Base-by-base conservation (phyloP, 192 early-diverging fungal species). In the Backusella tuberculispora region DNA sequence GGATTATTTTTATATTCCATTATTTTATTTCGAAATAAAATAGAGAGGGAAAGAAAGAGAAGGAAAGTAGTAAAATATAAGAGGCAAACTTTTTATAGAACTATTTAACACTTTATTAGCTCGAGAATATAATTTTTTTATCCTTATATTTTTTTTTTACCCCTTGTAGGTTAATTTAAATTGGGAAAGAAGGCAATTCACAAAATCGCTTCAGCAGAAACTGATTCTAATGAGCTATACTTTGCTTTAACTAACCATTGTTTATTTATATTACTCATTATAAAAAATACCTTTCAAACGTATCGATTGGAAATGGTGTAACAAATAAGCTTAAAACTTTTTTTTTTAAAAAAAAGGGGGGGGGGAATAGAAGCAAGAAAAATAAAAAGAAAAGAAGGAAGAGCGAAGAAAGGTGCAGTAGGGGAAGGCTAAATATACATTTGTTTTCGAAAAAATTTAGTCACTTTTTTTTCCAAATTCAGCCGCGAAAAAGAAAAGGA, bases 261-360 rank as follows among this genome's bases (percentile, higher is more conserved):
- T n/a, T 24, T 12, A 26, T 26, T 9, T 60, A 60, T 24, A 60
- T 24, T 60, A 26, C 29, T 60, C 21, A 24, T 24, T 26, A 60
- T 60, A 24, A 60, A 60, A 60, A 60, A 60, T 60, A 60, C 53
- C 53, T 60, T 60, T 60, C 53, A 60, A 60, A 60, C 26, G 53
- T 60, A 60, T 60, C 53, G 12, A 60, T 60, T 60, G 21, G 8
- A 6, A 53, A 53, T 53, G 50, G 19, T 50, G 47, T 53, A 53
- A 21, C 50, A 53, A 53, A 7, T 21, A 17, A 21, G 0, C 21
- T 53, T 19, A 53, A 53, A 53, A 8, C 17, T 56, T 12, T 60
- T 50, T 50, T 15, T 4, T 26, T 2, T 60, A 26, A 60, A 60
- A 46, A 46, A 46, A 46, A 46, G 10, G 29, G 2, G 29, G 2